A percentile compares a stretch with the other conserved stretches of the same genome.
These are phyloP conservation scores for Magnaporthales sp. DNA, from an alignment of 2,329 filamentous ascomycete genomes.

Conservation along the genomic window DNA sequence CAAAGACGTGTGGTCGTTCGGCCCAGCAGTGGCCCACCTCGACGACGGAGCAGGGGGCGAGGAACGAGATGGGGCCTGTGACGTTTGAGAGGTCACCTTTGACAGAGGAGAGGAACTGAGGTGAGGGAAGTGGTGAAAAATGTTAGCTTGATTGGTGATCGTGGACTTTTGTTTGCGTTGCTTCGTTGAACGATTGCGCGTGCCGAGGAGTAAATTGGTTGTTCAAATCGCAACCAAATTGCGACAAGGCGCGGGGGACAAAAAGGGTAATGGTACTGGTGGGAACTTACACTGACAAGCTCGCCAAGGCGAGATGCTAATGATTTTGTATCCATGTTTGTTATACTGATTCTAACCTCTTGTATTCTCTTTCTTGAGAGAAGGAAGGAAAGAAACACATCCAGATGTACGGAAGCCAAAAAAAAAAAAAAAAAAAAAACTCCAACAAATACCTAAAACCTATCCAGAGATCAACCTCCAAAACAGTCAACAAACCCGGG, in stretches of 20 bases:
- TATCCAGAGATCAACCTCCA: background rate
- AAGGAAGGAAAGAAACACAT: background rate
- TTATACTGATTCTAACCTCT: no score
- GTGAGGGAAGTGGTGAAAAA: background rate
- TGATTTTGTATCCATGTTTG: constrained; percentile 16
- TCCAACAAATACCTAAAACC: background rate
- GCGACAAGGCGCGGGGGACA: background rate
- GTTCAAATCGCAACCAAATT: background rate
- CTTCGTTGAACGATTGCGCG: background rate
- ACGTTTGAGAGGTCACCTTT: constrained; percentile 43
- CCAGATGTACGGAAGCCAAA: background rate
- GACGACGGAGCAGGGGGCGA: constrained; percentile 38
- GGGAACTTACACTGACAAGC: constrained; percentile 18
- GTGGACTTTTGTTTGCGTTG: background rate
- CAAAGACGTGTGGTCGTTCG: constrained; percentile 36
- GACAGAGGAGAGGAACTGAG: constrained; percentile 25
- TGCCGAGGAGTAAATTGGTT: background rate
- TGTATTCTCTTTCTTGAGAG: background rate
- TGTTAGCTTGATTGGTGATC: background rate
- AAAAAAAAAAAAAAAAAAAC: background rate
- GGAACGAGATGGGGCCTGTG: constrained; percentile 40
- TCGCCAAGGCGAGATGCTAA: constrained; percentile 21
- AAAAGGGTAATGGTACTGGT: background rate
- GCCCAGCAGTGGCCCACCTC: constrained; percentile 43
- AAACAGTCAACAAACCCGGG: background rate